Conservation (phyloP, 1,139 yeast genomes). For the Geotrichum cucujoidarum region DNA sequence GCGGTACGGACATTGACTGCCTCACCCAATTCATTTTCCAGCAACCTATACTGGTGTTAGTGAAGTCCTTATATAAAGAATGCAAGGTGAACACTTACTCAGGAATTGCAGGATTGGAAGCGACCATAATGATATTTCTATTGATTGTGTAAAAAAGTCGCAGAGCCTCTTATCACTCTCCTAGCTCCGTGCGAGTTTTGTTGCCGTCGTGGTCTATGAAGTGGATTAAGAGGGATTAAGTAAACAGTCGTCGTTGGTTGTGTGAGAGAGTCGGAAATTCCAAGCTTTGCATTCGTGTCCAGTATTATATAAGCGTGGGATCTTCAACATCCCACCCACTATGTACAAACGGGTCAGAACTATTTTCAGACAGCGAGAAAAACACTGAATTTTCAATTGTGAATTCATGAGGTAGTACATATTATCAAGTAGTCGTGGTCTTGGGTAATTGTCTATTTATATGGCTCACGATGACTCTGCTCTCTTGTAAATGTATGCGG, state of each 20-base stretch:
- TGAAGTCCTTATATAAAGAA: too few relatives aligned
- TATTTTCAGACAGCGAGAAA: too few relatives aligned
- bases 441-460: background rate
- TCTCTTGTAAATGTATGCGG: constrained; percentile 36
- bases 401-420: background rate
- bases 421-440: too few relatives aligned
- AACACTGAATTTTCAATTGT: too few relatives aligned
- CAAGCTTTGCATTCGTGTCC: constrained; percentile 10
- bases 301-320: constrained; percentile 11
- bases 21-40: constrained; percentile 48
- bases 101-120: constrained; percentile 29
- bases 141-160: too few relatives aligned
- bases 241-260: background rate
- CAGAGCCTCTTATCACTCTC: too few relatives aligned
- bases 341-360: too few relatives aligned
- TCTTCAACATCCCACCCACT: too few relatives aligned
- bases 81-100: constrained; percentile 37
- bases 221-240: background rate
- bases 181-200: background rate
- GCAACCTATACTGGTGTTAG: constrained; percentile 34
- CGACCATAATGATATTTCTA: constrained; percentile 20
- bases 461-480: constrained; percentile 16
- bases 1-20: constrained; percentile 48
- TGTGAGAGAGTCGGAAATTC: background rate
- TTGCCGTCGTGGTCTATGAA: background rate